Percentiles rank a stretch among this genome's conserved stretches.
These are phyloP conservation scores for Macrolepiota dolichaula DNA, from an alignment of 768 basidiomycete species.

Conservation along the genomic window DNA sequence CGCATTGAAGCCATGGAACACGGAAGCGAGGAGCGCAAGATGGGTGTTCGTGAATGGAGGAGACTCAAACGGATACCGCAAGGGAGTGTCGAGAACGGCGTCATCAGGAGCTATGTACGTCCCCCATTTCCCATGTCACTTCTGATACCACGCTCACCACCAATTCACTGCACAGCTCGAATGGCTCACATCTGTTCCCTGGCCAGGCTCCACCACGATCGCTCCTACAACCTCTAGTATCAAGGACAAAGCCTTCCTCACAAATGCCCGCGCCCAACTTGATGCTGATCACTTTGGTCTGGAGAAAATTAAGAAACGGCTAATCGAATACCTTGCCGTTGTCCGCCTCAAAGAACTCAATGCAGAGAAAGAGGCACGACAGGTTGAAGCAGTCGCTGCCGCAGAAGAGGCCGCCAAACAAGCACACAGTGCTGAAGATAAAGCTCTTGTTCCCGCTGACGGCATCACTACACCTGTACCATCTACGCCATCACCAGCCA, in stretches of 20 bases:
- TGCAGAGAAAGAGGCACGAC: slow-evolving; percentile 30
- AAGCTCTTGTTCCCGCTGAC: slow-evolving; percentile 22
- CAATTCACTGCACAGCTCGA: slow-evolving; percentile 55
- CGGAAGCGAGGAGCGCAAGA: slow-evolving; percentile 78
- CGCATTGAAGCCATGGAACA: slow-evolving; percentile 72
- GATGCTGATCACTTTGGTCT: slow-evolving; percentile 91
- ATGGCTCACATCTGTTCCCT: slow-evolving; percentile 85
- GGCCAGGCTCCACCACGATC: slow-evolving; percentile 52
- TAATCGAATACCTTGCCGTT: slow-evolving; percentile 91
- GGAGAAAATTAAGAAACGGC: slow-evolving; percentile 86
- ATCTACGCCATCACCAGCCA: not conserved
- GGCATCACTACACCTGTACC: not conserved
- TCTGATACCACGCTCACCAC: no score
- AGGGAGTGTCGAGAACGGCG: slow-evolving; percentile 88
- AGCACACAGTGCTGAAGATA: slow-evolving; percentile 15
- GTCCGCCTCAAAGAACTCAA: slow-evolving; percentile 58
- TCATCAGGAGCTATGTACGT: slow-evolving; percentile 78
- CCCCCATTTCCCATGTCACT: not conserved
- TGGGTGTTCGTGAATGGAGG: slow-evolving; percentile 80
- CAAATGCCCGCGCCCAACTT: slow-evolving; percentile 71
- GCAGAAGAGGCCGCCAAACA: slow-evolving; percentile 18
- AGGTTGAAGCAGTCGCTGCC: slow-evolving; percentile 18
- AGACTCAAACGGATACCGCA: slow-evolving; percentile 84
- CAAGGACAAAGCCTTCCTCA: slow-evolving; percentile 56
- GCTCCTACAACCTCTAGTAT: slow-evolving; percentile 24